phyloP scores from a whole-genome alignment of 2,329 filamentous ascomycete species.

The Rutstroemia sydowiana region DNA sequence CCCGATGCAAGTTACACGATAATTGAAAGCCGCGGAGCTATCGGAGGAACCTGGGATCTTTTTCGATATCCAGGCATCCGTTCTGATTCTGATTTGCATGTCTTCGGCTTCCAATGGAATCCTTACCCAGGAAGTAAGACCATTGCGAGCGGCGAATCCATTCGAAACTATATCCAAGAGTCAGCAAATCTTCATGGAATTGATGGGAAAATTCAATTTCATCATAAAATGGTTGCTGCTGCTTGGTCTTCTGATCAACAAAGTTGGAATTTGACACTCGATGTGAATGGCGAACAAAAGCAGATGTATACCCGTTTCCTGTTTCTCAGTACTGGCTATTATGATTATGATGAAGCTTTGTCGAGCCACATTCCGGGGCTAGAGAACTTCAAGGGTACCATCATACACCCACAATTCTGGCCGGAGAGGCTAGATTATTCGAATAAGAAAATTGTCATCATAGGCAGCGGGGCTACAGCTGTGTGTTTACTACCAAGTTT shows the following conservation, averaged over 20 bases:
- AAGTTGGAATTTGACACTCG: conserved; percentile 43
- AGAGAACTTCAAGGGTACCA: conserved; percentile 48
- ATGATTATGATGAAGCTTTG: conserved; percentile 52
- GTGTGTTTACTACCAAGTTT: conserved; percentile 67
- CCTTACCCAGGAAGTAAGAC: conserved; percentile 52
- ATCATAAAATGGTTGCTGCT: conserved; percentile 41
- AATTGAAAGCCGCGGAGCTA: conserved; percentile 55
- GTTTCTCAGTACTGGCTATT: conserved; percentile 57
- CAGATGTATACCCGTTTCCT: conserved; percentile 39
- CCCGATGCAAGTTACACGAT: conserved; percentile 62
- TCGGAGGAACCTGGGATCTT: conserved; percentile 74
- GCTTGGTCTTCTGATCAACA: conserved; percentile 49
- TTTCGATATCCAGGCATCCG: conserved; percentile 70
- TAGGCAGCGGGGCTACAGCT: conserved; percentile 60
- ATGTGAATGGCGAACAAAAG: conserved; percentile 29
- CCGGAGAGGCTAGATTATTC: conserved; percentile 58
- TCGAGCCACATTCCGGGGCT: conserved; percentile 49
- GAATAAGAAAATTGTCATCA: conserved; percentile 38
- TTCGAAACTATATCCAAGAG: conserved; percentile 46
- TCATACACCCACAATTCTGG: conserved; percentile 70
- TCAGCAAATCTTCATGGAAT: conserved; percentile 46
- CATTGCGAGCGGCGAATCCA: conserved; percentile 45
- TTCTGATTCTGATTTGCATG: conserved; percentile 54
- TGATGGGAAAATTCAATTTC: conserved; percentile 45
- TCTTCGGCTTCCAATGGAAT: conserved; percentile 61